A percentile compares a stretch with the other conserved stretches of the same genome.
phyloP scores from a whole-genome alignment of 148 eudicot species.

The Rhododendron griersonianum region DNA sequence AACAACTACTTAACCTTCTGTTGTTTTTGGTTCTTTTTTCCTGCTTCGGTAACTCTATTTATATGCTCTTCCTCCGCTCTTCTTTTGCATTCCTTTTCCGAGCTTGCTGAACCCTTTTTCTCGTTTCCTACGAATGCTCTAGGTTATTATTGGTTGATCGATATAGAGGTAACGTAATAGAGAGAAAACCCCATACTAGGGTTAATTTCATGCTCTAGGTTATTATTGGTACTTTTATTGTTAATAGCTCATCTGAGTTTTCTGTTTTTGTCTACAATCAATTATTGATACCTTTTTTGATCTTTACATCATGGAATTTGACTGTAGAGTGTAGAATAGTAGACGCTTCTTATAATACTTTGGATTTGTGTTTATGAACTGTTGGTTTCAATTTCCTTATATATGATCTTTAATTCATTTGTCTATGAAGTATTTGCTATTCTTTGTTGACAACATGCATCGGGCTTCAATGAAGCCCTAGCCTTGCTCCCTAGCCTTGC shows the following conservation, averaged over 20 bases:
- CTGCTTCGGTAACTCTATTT: background rate
- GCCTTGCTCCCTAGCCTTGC: background rate
- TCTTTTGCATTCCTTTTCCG: background rate
- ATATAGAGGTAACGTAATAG: too few relatives aligned
- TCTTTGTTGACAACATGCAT: background rate
- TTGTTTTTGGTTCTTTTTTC: background rate
- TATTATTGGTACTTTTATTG: background rate
- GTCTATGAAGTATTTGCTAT: background rate
- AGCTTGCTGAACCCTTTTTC: background rate
- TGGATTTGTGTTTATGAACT: background rate
- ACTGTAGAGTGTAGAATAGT: background rate
- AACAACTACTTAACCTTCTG: background rate
- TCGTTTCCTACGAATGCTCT: background rate
- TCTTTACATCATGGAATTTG: background rate
- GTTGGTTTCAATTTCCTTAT: background rate
- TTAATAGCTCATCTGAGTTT: background rate
- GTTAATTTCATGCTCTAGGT: background rate
- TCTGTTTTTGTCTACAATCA: background rate
- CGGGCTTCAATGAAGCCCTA: background rate
- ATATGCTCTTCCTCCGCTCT: background rate
- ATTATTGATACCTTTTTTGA: background rate
- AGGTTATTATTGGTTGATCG: background rate
- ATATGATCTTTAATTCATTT: background rate
- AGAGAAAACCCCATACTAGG: too few relatives aligned
- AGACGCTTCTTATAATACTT: background rate